Evolutionary conservation across 2,329 filamentous ascomycete genomes (phyloP).

Genomic region (Fusarium anguioides): DNA sequence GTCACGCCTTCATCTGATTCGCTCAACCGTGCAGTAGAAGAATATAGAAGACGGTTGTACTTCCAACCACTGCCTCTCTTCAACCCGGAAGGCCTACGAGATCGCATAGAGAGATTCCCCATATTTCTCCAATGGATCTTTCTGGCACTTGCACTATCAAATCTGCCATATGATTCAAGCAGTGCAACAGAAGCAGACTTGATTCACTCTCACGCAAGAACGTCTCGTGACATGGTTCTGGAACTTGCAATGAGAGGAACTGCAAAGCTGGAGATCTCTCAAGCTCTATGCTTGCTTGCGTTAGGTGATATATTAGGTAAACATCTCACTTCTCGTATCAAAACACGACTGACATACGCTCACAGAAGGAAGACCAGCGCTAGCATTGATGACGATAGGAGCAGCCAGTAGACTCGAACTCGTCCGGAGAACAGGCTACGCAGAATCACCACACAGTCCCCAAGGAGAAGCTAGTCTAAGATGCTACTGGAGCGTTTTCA

Average conservation of each 20-base stretch:
- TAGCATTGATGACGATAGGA: constrained; percentile 40
- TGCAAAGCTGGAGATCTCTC: constrained; percentile 23
- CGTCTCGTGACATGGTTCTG: constrained; percentile 20
- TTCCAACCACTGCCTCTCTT: constrained; percentile 40
- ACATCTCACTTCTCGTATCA: accelerated
- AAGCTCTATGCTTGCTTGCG: constrained; percentile 21
- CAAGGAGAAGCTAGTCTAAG: constrained; percentile 25
- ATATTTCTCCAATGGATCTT: constrained; percentile 34
- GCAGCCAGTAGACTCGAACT: constrained; percentile 33
- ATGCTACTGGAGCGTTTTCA: constrained; percentile 41
- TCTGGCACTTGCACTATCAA: constrained; percentile 20
- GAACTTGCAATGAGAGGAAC: constrained; percentile 30
- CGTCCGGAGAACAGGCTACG: constrained; percentile 14
- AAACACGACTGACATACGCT: accelerated
- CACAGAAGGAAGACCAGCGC: constrained; percentile 25
- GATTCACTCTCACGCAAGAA: constrained; percentile 9
- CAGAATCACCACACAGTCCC: not conserved
- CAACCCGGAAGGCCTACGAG: constrained; percentile 4
- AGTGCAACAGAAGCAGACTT: constrained; percentile 28
- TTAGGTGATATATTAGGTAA: constrained; percentile 20
- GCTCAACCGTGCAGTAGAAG: constrained; percentile 21
- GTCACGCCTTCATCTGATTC: constrained; percentile 9
- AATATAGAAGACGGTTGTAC: constrained; percentile 31
- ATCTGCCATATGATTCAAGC: constrained; percentile 10
- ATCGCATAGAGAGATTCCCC: constrained; percentile 10